Percentiles rank a stretch among this genome's conserved stretches.
Conservation (phyloP, 345 rosid species). For the Iberis pinnata region DNA sequence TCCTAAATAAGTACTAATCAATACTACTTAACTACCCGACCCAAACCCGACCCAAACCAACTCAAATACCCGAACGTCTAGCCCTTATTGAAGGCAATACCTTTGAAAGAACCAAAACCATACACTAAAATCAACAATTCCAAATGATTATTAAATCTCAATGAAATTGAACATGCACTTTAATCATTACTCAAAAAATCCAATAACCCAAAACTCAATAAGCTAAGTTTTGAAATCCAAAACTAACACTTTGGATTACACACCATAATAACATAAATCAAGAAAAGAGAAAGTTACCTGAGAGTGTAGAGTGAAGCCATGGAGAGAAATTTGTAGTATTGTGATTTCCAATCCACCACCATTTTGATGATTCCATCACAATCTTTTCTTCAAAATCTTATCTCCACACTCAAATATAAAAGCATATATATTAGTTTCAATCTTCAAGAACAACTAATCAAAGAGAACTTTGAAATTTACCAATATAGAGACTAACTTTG, state of each 20-base stretch:
- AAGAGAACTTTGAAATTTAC: too few relatives aligned
- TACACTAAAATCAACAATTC: too few relatives aligned
- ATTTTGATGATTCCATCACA: constrained; percentile 30
- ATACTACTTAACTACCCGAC: too few relatives aligned
- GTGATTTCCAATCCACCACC: constrained; percentile 38
- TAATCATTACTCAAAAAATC: too few relatives aligned
- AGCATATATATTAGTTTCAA: constrained; percentile 3
- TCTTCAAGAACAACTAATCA: too few relatives aligned
- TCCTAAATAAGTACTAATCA: too few relatives aligned
- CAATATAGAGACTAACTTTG: too few relatives aligned
- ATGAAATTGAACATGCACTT: neutral
- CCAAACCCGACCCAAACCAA: too few relatives aligned
- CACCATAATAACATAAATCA: too few relatives aligned
- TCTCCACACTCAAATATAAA: neutral
- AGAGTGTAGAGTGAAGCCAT: constrained; percentile 34
- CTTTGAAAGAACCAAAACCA: too few relatives aligned
- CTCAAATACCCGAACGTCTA: too few relatives aligned
- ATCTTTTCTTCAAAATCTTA: constrained; percentile 22
- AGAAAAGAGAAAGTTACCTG: constrained; percentile 22
- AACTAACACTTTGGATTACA: neutral
- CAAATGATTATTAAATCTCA: neutral
- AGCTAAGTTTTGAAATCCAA: constrained; percentile 9
- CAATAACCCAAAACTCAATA: neutral
- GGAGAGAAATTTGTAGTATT: constrained; percentile 32
- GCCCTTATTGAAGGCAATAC: too few relatives aligned